Evolutionary conservation across 108 stramenopile genomes (phyloP), one percentile per base, ranked within the genome.

Genomic region (Cyclotella choctawhatcheeana): DNA sequence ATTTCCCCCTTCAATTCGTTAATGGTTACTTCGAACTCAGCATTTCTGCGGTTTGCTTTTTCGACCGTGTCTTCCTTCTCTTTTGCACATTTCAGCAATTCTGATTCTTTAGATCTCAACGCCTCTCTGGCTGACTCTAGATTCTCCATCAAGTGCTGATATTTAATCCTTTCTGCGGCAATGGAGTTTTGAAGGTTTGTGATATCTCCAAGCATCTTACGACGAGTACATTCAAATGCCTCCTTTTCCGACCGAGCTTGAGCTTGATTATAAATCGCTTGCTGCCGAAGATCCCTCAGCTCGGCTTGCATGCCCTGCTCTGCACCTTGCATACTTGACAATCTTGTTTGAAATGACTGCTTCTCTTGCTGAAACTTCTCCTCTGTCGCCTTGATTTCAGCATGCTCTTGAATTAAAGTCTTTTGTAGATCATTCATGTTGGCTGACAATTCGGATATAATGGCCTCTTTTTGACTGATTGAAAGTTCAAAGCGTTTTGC

Each of bases 51-150:
- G 4, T 8, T n/a, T 48, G 47, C 47, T 48, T 48, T n/a, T 8
- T 17, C n/a, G 18, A 48, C n/a, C 4, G 47, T n/a, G 4, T 4
- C 47, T n/a, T 48, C 47, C 18, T 48, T 48, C 17, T 48, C 47
- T 8, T 17, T 48, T 4, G 18, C 16, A n/a, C 12, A 4, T 55
- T 5, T n/a, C 8, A 5, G 24, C 29, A 66, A 29, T 50, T 66
- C 65, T 5, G 48, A 66, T 52, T 66, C 65, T 52, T 66, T 50
- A 2, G 65, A 2, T 33, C n/a, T 34, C 33, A 52, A 33, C 32
- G 14, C 17, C 21, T 26, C 8, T n/a, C 44, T 5, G 16, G 63
- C 27, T 20, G 26, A 27, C 47, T 48, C 47, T n/a, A 48, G 17
- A 48, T n/a, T 48, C 8, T 48, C 47, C 47, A 17, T n/a, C 18